Base-by-base conservation (phyloP, 768 basidiomycete species). In the Serendipita indica region DNA sequence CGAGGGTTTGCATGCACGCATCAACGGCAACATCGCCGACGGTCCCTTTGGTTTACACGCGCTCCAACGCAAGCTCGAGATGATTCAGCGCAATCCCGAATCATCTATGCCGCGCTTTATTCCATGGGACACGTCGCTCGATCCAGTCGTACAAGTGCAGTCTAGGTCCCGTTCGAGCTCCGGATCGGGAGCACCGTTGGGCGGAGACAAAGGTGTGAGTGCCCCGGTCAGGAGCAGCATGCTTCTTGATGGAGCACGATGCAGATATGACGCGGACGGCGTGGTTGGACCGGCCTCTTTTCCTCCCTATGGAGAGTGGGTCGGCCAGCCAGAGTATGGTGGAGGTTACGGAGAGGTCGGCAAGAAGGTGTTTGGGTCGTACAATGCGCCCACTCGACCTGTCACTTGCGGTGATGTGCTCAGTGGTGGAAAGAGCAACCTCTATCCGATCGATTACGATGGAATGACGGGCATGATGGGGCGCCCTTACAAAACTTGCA, bases 401-500 rank as follows among this genome's bases (percentile, higher is more conserved):
- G 30, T 54, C 49, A 28, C 49, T 12, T 54, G 49, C 30, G 49
- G 32, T 4, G 49, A 54, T n/a, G 22, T 54, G 20, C 49, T 54
- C 49, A 30, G 22, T 54, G 30, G 25, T 16, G n/a, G 49, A 12
- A 30, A 28, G 49, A 28, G 49, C 10, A n/a, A 18, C n/a, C 49
- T 25, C 16, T 33, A n/a, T 30, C 22, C 32, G 7, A 18, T 54
- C 32, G 49, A 54, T 25, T 33, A 54, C 32, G 32, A 27, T 28
- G 25, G 16, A 54, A 54, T 27, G 25, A 54, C n/a, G 49, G 49
- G 49, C 49, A 54, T 30, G 49, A 28, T 54, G 49, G 49, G 22
- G 20, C 49, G 49, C 49, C 49, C 49, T 28, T 54, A 22, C 49
- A 54, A 54, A 54, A 54, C 49, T 54, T 54, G 49, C 49, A 54